A percentile compares a stretch with the other conserved stretches of the same genome.
phyloP scores from a whole-genome alignment of 1,284 basidiomycete species.

The Sporisorium graminicola region DNA sequence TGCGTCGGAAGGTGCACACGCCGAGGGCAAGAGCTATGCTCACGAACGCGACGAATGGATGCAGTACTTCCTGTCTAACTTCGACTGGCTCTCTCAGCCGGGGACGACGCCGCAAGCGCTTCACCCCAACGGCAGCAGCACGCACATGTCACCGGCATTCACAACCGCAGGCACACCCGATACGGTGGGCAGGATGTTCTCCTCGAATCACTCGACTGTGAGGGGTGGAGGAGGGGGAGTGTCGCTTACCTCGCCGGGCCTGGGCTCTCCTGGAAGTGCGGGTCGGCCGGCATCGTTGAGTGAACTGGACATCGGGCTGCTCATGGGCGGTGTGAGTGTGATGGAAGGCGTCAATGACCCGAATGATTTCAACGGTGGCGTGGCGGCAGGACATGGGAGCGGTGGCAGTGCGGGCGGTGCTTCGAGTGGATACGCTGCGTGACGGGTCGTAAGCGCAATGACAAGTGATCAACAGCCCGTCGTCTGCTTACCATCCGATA shows the following conservation, averaged over 20 bases:
- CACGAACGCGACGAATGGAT: conserved; percentile 52
- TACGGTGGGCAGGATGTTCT: conserved; percentile 3
- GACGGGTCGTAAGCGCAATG: not conserved
- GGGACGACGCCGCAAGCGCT: conserved; percentile 18
- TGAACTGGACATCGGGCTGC: conserved; percentile 42
- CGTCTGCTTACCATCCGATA: not conserved
- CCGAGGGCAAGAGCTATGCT: conserved; percentile 21
- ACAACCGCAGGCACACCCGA: conserved; percentile 1
- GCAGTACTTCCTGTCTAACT: conserved; percentile 50
- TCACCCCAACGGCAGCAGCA: conserved; percentile 4
- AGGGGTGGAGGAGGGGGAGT: conserved; percentile 1
- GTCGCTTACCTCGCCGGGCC: conserved; percentile 16
- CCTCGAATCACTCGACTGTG: not conserved
- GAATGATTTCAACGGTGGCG: conserved; percentile 4
- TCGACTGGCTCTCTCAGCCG: conserved; percentile 45
- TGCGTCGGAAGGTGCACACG: not conserved
- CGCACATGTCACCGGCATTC: conserved; percentile 7
- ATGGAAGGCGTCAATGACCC: conserved; percentile 33
- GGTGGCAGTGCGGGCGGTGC: conserved; percentile 1
- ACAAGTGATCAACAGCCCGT: not conserved
- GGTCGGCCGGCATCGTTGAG: conserved; percentile 36
- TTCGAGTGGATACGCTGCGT: not conserved
- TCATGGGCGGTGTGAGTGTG: conserved; percentile 51
- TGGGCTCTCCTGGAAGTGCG: conserved; percentile 42
- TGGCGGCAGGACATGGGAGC: not conserved